Evolutionary conservation across 108 stramenopile genomes (phyloP), one percentile per base, ranked within the genome.

Genomic region (Stephanodiscus minutulus): DNA sequence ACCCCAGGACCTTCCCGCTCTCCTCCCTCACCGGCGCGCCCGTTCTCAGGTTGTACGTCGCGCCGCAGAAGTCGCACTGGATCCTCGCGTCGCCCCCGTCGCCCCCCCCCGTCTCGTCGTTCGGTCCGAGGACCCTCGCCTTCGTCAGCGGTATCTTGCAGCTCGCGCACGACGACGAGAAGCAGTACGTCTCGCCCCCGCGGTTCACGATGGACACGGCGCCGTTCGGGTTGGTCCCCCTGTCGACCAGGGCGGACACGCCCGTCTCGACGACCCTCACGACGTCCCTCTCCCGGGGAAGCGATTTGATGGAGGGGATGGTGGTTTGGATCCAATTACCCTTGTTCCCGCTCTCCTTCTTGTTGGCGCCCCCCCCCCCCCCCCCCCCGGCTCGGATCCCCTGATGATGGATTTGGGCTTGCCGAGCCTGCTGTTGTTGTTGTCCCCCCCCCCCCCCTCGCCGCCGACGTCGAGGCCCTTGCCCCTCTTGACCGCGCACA

Each of bases 91-190:
- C 41, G 17, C 0, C 77, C 6, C 39, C 64, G 54, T 78, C 41
- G 17, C 0, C 77, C 6, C 39, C 64, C 47, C 47, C 64, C 43
- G 76, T 84, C 67, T 81, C 85, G 48, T 77, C 82, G 55, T 52
- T 86, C 35, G 68, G 82, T n/a, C 28, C 54, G 8, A 92, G 55
- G 0, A 87, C 73, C 48, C 80, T 78, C 39, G 86, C 92, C 66
- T 93, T 93, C 37, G 86, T 82, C 66, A 93, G 63, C 22, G 92
- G 92, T 25, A 93, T 81, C 65, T 90, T 81, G 72, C 92, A 93
- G 22, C 70, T 66, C 7, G 88, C 74, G 74, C 92, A 93, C 29
- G 66, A 46, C 0, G 77, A 70, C 25, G 72, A 66, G 57, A 87
- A 86, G 72, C 92, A 93, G 66, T 88, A 90, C 0, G 82, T 86